Evolutionary conservation across 148 eudicot genomes (phyloP), one percentile per base, ranked within the genome.

Genomic region (Rhododendron molle): DNA sequence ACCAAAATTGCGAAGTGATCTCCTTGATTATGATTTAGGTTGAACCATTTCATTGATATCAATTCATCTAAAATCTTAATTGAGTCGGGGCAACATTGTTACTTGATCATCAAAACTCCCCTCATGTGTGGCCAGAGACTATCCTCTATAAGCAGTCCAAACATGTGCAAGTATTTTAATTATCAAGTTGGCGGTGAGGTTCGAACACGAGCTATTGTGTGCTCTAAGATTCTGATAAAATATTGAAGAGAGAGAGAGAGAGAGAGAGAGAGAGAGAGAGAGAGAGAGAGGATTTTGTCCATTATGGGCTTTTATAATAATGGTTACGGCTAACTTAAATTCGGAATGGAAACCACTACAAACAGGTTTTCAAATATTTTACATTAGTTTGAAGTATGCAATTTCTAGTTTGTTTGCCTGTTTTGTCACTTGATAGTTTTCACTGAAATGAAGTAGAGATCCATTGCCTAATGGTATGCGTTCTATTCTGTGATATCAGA

Each of bases 401-500:
- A 28, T 21, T 23, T 77, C 47, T 47, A 43, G 56, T 78, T 54
- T 23, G 21, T 38, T 82, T 26, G 12, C 18, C 50, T 38, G 15
- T 18, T 58, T 56, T 81, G 3, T 11, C 43, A 1, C 7, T 54
- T 18, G 16, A 32, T 52, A 30, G 5, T 34, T 38, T 56, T 38
- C 8, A 60, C 15, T 3, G 18, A 23, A 21, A 54, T 18, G 14
- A 56, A 20, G 34, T 12, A 23, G 18, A 34, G 83, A 40, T 12
- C 46, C 20, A 50, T 54, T 18, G 36, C 5, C 52, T 87, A 62
- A 60, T 82, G 23, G 67, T 60, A 77, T 81, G 7, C 81, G 40
- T 58, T 62, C 49, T 10, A 21, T 81, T 90, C 32, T n/a, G 30
- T 92, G 84, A 72, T 83, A 11, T 76, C 95, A 96, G 99, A 95